phyloP scores from a whole-genome alignment of 2,329 filamentous ascomycete genomes.

The Exophiala bonariae region DNA sequence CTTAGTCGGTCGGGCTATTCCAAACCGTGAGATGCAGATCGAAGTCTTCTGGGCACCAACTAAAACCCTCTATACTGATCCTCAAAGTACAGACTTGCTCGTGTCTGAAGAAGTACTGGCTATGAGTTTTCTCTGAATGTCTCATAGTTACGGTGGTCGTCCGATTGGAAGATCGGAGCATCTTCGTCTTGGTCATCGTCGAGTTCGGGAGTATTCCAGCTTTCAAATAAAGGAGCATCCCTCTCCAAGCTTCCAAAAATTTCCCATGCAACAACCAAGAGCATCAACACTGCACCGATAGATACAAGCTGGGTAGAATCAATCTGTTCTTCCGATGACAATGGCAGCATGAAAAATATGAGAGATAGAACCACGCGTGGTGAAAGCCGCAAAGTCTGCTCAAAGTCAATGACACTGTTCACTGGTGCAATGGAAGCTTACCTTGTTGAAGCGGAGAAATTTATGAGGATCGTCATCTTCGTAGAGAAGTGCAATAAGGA shows the following conservation, averaged over 20 bases:
- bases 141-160: background rate
- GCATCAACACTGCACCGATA: conserved; percentile 40
- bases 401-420: background rate
- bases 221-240: conserved; percentile 12
- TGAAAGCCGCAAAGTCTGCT: conserved; percentile 3
- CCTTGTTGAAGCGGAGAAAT: conserved; percentile 8
- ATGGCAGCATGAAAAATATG: conserved; percentile 11
- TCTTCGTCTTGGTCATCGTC: conserved; percentile 3
- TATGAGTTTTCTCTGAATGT: background rate
- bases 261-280: conserved; percentile 1
- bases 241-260: conserved; percentile 25
- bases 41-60: no score
- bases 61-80: no score
- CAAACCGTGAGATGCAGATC: no score
- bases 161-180: background rate
- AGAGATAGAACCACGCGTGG: conserved; percentile 10
- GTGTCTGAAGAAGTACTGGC: no score
- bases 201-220: conserved; percentile 11
- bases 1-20: no score
- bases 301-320: conserved; percentile 41
- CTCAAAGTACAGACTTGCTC: no score
- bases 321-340: conserved; percentile 21
- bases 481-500: conserved; percentile 14
- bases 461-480: conserved; percentile 7
- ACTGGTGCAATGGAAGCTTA: background rate